Evolutionary conservation across 345 rosid genomes (phyloP).

Genomic region (Ceriops tagal): DNA sequence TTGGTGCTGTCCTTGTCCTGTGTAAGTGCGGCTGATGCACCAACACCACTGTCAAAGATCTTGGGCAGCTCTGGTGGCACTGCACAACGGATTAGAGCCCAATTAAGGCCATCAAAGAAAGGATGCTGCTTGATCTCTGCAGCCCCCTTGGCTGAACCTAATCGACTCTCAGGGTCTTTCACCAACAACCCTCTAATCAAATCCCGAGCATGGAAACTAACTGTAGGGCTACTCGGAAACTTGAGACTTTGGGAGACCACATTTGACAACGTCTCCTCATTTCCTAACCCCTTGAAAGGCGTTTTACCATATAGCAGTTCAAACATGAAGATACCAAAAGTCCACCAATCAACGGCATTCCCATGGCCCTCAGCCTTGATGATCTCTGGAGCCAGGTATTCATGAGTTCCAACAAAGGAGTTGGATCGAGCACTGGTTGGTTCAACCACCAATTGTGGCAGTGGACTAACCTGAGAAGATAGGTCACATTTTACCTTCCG

Average conservation of each 20-base stretch:
- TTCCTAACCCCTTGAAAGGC: constrained; percentile 65
- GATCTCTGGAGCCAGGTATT: constrained; percentile 79
- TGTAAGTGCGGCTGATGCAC: constrained; percentile 10
- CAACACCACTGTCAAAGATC: constrained; percentile 23
- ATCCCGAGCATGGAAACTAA: constrained; percentile 63
- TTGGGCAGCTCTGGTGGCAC: constrained; percentile 65
- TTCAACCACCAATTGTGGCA: constrained; percentile 76
- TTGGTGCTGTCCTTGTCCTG: constrained; percentile 30
- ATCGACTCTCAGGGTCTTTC: constrained; percentile 62
- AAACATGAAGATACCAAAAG: constrained; percentile 65
- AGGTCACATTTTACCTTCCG: constrained; percentile 58
- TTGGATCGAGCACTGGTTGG: constrained; percentile 74
- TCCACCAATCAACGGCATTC: constrained; percentile 86
- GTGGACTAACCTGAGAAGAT: constrained; percentile 52
- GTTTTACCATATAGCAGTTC: constrained; percentile 69
- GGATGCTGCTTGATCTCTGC: constrained; percentile 72
- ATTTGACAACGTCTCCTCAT: constrained; percentile 64
- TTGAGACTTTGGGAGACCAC: constrained; percentile 58
- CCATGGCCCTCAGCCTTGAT: constrained; percentile 82
- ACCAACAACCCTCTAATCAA: constrained; percentile 60
- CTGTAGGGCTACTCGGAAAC: constrained; percentile 53
- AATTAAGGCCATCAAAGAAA: constrained; percentile 73
- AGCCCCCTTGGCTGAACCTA: constrained; percentile 68
- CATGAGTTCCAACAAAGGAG: constrained; percentile 79
- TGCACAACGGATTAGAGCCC: constrained; percentile 74